A percentile compares a stretch with the other conserved stretches of the same genome.
These are phyloP conservation scores for Rhinocladiella mackenziei DNA, from an alignment of 2,329 filamentous ascomycete species.

Conservation along the genomic window DNA sequence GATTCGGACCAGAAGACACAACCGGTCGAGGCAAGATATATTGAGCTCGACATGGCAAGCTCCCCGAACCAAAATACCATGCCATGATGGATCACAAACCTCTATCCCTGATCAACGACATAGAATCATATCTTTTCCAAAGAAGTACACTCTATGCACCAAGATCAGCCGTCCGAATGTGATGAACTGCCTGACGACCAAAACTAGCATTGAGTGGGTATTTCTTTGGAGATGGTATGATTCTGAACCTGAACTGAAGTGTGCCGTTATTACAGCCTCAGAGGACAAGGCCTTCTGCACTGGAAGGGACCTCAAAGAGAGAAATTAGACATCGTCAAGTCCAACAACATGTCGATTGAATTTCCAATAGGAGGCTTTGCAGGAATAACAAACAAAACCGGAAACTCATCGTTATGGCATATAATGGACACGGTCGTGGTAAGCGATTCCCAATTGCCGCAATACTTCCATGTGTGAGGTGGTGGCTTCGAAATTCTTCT, in stretches of 20 bases:
- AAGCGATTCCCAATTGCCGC: background rate
- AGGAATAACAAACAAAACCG: background rate
- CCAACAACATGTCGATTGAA: background rate
- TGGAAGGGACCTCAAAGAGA: constrained; percentile 53
- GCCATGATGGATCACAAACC: constrained; percentile 1
- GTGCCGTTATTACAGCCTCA: constrained; percentile 53
- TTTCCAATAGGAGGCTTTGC: background rate
- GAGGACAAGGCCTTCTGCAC: constrained; percentile 53
- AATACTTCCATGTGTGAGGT: background rate
- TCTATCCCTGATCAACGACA: background rate
- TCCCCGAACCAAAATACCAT: background rate
- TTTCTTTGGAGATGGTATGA: constrained; percentile 6
- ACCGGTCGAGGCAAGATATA: no score
- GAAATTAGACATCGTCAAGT: background rate
- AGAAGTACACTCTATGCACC: background rate
- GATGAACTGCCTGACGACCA: constrained; percentile 1
- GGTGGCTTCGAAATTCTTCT: constrained; percentile 3
- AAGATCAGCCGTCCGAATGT: constrained; percentile 1
- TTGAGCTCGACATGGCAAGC: no score
- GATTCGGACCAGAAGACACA: no score
- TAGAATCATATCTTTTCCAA: background rate
- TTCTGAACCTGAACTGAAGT: constrained; percentile 15
- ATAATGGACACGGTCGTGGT: constrained; percentile 3
- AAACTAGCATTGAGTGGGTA: background rate
- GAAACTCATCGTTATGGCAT: constrained; percentile 4